Evolutionary conservation across 805 yeast genomes (phyloP), one percentile per base, ranked within the genome.

Genomic region (Lachancea sp.): DNA sequence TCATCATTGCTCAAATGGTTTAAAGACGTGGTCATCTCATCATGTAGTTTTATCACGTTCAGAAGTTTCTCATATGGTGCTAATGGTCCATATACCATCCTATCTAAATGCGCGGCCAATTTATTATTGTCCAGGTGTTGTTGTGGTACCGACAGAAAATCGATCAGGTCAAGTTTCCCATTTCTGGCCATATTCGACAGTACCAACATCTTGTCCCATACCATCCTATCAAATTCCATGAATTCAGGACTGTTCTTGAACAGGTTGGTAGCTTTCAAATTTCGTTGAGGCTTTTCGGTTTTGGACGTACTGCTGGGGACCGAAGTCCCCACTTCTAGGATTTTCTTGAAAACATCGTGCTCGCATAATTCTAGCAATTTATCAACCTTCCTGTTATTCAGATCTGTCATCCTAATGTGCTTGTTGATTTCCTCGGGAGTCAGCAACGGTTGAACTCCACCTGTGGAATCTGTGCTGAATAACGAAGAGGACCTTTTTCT

Each of bases 221-320:
- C 26, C 19, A 49, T 9, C 22, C 45, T 51, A 42, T 57, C 59
- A 36, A 47, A 61, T 28, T 60, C 57, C n/a, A 48, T 40, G 42
- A 48, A 61, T 29, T 60, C 63, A 1, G 57, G 58, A 21, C 60
- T 60, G 37, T 61, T 61, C 29, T 54, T 55, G 30, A 61, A 61
- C 12, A 61, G 33, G 19, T 51, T 53, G 2, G 54, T 28, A 1
- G 52, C 50, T 19, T 48, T 54, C 17, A 55, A 49, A 2, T 45
- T 31, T 21, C 51, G 51, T 23, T 36, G 39, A 9, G 43, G 37
- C 33, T 45, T 43, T 5, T 36, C 38, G 3, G 28, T 21, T 15
- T 26, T 28, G 8, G 19, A 21, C 6, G 25, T 6, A 17, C 16
- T 38, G 18, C 29, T 22, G 8, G 60, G 50, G 1, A 57, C 64